These are phyloP conservation scores for Saprolegnia parasitica DNA, from an alignment of 352 stramenopile genomes.

Conservation along the genomic window DNA sequence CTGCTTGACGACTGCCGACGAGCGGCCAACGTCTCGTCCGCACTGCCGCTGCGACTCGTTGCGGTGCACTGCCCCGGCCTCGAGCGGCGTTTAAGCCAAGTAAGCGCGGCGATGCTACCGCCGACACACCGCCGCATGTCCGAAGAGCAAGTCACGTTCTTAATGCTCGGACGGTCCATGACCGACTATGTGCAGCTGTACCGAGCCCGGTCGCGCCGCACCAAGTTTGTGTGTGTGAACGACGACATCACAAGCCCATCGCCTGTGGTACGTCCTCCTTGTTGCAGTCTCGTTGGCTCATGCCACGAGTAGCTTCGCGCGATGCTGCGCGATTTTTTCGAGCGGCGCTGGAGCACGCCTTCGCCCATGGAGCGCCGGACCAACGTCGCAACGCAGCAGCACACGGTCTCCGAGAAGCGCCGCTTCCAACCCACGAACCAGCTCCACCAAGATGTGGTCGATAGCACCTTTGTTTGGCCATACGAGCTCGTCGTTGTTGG, in stretches of 20 bases:
- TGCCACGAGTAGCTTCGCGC: slow-evolving; percentile 31
- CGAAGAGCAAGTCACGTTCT: slow-evolving; percentile 85
- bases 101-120: slow-evolving; percentile 32
- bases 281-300: too few relatives aligned
- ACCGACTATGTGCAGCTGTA: slow-evolving; percentile 90
- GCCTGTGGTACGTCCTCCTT: slow-evolving; percentile 43
- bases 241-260: slow-evolving; percentile 91
- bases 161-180: slow-evolving; percentile 91
- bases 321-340: slow-evolving; percentile 89
- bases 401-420: too few relatives aligned
- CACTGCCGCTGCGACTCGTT: neutral
- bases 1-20: slow-evolving; percentile 37
- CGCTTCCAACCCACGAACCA: too few relatives aligned
- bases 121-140: slow-evolving; percentile 38
- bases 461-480: too few relatives aligned
- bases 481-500: too few relatives aligned
- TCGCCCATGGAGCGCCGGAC: slow-evolving; percentile 87
- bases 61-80: slow-evolving; percentile 25
- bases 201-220: slow-evolving; percentile 81
- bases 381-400: too few relatives aligned
- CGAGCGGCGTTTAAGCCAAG: slow-evolving; percentile 56
- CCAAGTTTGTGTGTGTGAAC: slow-evolving; percentile 96
- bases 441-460: too few relatives aligned
- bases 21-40: neutral
- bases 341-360: slow-evolving; percentile 85